Base-by-base conservation (phyloP, 2,329 filamentous ascomycete genomes). In the Cryphonectria radicalis region DNA sequence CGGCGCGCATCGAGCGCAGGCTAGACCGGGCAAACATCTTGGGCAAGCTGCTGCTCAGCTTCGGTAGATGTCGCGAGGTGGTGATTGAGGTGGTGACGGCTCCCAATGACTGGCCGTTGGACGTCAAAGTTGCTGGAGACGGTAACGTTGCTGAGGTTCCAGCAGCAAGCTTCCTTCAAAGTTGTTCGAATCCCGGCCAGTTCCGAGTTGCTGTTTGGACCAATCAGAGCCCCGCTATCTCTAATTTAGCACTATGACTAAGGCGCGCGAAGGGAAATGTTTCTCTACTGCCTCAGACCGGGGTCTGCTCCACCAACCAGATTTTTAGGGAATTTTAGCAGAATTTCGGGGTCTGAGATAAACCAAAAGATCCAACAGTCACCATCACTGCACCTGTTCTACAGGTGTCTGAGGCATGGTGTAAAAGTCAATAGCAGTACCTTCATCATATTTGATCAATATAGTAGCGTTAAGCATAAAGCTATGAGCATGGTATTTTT, bases 11-110 rank as follows among this genome's bases (percentile, higher is more conserved):
- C 83, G 93, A 91, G 88, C 94, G 94, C 89, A 97, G 86, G 86
- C 90, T 90, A 85, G 94, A 94, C 89, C 94, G 93, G 87, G 93
- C 92, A 89, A 98, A 91, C 95, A 98, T 98, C 82, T 84, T 92
- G 88, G 84, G 83, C 83, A 80, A 81, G 77, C 79, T 81, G 79
- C 80, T 82, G 77, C 81, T 81, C 78, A 78, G 80, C 78, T 79
- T 70, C 77, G 77, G 77, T 78, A 76, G 74, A 75, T 74, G 76
- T 76, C 76, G 77, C 76, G 76, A 75, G 75, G 76, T 73, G 77
- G 75, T 74, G 75, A 75, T 77, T 78, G 77, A 77, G 76, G 79
- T 71, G 72, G 80, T 81, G 80, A 80, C 78, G 79, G 77, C 77
- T 78, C 79, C 78, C 79, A 79, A 79, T 78, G 78, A 78, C 78